Evolutionary conservation across 305 asterid species (phyloP).

Genomic region (Stenogyne calaminthoides): DNA sequence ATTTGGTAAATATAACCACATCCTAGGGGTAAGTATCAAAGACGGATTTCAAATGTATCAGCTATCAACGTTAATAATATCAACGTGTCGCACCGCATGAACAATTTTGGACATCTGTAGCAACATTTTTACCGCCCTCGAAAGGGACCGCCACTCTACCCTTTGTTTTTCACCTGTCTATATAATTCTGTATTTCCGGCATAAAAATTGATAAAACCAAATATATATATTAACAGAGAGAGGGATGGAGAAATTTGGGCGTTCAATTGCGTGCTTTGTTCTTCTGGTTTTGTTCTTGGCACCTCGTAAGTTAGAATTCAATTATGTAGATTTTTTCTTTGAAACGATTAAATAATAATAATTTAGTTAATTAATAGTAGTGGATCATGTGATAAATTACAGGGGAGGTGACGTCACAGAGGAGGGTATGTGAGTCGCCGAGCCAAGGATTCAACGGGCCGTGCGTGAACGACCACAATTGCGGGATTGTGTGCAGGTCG

Average conservation of each 20-base stretch:
- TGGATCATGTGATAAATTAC: too few species aligned
- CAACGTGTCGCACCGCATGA: constrained; percentile 34
- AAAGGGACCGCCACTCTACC: background rate
- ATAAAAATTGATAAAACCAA: background rate
- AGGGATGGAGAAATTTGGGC: constrained; percentile 21
- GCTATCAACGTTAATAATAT: background rate
- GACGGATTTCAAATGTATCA: background rate
- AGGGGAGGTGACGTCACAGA: background rate
- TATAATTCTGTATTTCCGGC: background rate
- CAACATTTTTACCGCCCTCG: background rate
- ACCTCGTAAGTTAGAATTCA: constrained; percentile 22
- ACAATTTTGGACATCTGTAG: constrained; percentile 19
- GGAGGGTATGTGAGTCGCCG: background rate
- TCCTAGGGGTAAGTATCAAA: background rate
- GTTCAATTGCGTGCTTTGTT: constrained; percentile 5
- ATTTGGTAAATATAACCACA: background rate
- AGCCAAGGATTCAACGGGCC: background rate
- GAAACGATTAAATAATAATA: too few species aligned
- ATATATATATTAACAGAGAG: background rate
- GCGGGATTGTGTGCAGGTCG: background rate
- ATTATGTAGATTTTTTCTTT: too few species aligned
- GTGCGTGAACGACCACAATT: background rate
- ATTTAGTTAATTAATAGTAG: too few species aligned
- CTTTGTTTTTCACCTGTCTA: background rate
- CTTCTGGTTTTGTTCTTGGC: constrained; percentile 21